Percentiles rank a stretch among this genome's conserved stretches.
Conservation (phyloP, 2,329 filamentous ascomycete species). For the Dryadomyces quercus-mongolicae region DNA sequence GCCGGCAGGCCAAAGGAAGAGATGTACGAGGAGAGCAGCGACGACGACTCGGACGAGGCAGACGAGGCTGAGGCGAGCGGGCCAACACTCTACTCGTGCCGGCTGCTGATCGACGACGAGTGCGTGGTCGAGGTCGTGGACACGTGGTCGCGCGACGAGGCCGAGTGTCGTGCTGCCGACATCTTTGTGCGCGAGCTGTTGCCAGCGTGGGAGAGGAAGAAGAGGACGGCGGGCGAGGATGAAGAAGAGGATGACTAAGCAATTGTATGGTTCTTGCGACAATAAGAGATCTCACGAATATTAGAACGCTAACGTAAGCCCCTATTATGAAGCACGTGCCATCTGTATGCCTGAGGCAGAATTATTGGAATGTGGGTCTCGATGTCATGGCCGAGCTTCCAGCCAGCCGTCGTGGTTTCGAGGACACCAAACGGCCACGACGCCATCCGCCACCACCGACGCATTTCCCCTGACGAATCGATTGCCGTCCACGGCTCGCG, state of each 20-base stretch:
- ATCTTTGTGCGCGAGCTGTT: neutral
- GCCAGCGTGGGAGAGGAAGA: neutral
- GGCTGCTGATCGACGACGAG: conserved; percentile 34
- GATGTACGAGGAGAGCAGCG: neutral
- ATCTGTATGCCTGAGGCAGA: neutral
- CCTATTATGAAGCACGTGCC: neutral
- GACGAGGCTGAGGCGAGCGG: neutral
- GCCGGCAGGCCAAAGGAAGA: neutral
- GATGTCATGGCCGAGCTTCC: neutral
- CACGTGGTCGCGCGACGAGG: conserved; percentile 37
- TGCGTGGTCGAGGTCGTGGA: conserved; percentile 31
- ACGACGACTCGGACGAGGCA: neutral
- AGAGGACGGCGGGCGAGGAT: conserved; percentile 2
- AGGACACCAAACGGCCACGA: too few relatives aligned
- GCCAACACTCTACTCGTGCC: conserved; percentile 26
- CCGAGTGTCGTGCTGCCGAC: conserved; percentile 40
- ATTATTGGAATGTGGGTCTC: neutral
- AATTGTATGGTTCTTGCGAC: too few relatives aligned
- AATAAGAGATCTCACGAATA: too few relatives aligned
- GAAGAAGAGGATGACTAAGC: neutral
- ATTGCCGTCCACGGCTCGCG: neutral
- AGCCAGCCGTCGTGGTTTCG: too few relatives aligned
- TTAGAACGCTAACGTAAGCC: too few relatives aligned
- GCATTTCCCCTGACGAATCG: neutral
- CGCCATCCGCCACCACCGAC: too few relatives aligned